Evolutionary conservation across 2,329 filamentous ascomycete genomes (phyloP), one percentile per base, ranked within the genome.

Genomic region (Epicoccum sorghinum): DNA sequence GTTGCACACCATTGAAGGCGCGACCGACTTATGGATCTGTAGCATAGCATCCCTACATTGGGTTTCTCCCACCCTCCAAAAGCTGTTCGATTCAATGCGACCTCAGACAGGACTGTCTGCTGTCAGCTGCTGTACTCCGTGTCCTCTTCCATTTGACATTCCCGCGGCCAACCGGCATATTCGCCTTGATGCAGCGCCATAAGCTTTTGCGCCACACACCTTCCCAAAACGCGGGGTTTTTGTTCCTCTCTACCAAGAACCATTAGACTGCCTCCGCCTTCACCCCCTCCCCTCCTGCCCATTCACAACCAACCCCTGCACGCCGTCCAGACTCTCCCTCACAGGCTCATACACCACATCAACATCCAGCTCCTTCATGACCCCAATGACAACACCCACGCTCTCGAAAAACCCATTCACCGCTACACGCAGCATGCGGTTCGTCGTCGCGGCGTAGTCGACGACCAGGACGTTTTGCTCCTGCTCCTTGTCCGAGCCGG

Each of bases 391-490:
- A 4, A 97, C 86, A 47, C 86, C 86, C 51, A 97, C 75, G 64
- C 89, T 96, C 68, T 98, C 93, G 82, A 98, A 92, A 75, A 97
- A 97, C 8, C 92, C 91, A 77, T 98, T 98, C 52, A 97, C 93
- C 3, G 93, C 90, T 2, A 99, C 95, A 39, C 95, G 88, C 53
- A 99, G 82, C 93, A 98, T 98, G 64, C 95, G 88, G 72, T 97
- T 96, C 18, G 95, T 98, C 0, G 91, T 91, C 1, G 95, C 95
- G 49, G 82, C 84, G 77, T 98, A 98, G 56, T 89, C 83, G 8
- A 90, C 89, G 56, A 83, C 81, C 43, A 98, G 80, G 4, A 93
- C 76, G 1, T 78, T 64, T 74, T 72, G 60, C 23, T 63, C 55
- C 73, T 72, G 59, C 13, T 63, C 54, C n/a, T 41, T 41, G 5